These are phyloP conservation scores for Linum usitatissimum DNA, from an alignment of 345 rosid species.

Conservation along the genomic window DNA sequence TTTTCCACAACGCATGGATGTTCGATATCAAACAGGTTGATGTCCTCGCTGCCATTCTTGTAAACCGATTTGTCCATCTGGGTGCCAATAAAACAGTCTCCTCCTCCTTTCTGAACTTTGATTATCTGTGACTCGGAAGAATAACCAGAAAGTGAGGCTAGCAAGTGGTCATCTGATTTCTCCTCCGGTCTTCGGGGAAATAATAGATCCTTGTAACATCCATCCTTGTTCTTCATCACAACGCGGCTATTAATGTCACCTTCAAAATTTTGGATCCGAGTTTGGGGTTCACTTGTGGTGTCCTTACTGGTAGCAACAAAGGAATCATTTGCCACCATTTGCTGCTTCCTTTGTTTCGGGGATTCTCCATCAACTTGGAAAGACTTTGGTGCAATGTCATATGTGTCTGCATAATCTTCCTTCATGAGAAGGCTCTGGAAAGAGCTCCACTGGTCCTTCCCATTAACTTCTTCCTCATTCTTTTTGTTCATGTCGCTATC, in stretches of 20 bases:
- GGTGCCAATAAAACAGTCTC: constrained; percentile 57
- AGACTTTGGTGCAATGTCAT: constrained; percentile 20
- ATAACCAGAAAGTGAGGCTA: constrained; percentile 29
- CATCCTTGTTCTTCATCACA: constrained; percentile 29
- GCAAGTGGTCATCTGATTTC: constrained; percentile 23
- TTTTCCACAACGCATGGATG: constrained; percentile 20
- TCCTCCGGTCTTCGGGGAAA: constrained; percentile 29
- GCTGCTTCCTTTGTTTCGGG: constrained; percentile 34
- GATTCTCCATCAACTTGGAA: constrained; percentile 27
- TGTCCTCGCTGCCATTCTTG: constrained; percentile 28
- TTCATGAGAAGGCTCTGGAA: constrained; percentile 75
- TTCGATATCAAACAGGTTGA: constrained; percentile 33
- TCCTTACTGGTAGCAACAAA: constrained; percentile 35
- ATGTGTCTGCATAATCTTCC: constrained; percentile 38
- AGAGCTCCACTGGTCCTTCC: constrained; percentile 65
- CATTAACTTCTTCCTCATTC: constrained; percentile 29
- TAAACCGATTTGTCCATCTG: constrained; percentile 27
- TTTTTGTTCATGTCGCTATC: constrained; percentile 13
- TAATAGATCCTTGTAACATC: constrained; percentile 41
- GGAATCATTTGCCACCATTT: constrained; percentile 41
- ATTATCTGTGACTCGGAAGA: constrained; percentile 33
- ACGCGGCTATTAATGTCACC: constrained; percentile 29
- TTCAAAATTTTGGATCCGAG: constrained; percentile 32
- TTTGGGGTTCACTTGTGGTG: constrained; percentile 27
- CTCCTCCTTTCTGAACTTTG: constrained; percentile 49